phyloP scores from a whole-genome alignment of 345 rosid species.

The Arabidopsis thaliana region TAIR10.1 NC_003070.9:9664501-9665000 shows the following conservation, averaged over 20 bases:
- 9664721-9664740: background rate
- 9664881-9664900: constrained; percentile 1
- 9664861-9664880: background rate
- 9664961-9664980: background rate
- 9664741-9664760: background rate
- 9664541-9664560: constrained; percentile 53
- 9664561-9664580: constrained; percentile 55
- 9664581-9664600: constrained; percentile 51
- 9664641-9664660: background rate
- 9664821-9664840: background rate
- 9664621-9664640: constrained; percentile 43
- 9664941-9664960: background rate
- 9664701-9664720: background rate
- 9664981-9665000: background rate
- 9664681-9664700: constrained; percentile 19
- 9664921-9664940: constrained; percentile 1
- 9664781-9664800: background rate
- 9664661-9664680: constrained; percentile 10
- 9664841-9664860: background rate
- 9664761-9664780: constrained; percentile 1
- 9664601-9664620: constrained; percentile 75
- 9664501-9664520: background rate
- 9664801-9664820: background rate
- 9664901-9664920: background rate
- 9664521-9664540: constrained; percentile 2